Conservation (phyloP, 768 basidiomycete genomes). For the Exidia glandulosa region DNA sequence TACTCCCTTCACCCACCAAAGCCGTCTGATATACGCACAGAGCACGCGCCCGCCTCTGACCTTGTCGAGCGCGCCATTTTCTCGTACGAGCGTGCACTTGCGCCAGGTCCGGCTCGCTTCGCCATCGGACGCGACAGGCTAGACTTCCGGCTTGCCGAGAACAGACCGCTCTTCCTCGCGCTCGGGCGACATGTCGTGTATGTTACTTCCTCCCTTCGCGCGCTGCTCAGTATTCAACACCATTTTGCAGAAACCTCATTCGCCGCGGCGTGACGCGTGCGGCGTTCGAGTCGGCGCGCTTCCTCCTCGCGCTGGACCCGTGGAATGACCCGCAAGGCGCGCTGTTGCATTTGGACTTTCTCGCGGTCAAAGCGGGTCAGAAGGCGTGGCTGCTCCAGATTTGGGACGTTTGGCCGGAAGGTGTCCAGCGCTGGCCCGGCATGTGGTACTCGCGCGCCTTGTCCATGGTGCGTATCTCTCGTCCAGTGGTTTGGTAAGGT, state of each 20-base stretch:
- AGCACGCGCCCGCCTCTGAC: slow-evolving; percentile 75
- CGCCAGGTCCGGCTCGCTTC: slow-evolving; percentile 70
- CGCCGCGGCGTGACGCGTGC: slow-evolving; percentile 85
- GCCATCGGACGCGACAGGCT: slow-evolving; percentile 71
- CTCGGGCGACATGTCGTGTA: slow-evolving; percentile 75
- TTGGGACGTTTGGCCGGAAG: slow-evolving; percentile 27
- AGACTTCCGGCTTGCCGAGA: slow-evolving; percentile 85
- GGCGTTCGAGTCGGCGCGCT: slow-evolving; percentile 82
- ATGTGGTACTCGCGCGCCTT: neutral
- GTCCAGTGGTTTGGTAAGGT: slow-evolving; percentile 26
- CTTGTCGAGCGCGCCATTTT: slow-evolving; percentile 89
- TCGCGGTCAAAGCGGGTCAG: slow-evolving; percentile 76
- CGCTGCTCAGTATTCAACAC: neutral
- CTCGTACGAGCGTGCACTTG: slow-evolving; percentile 83
- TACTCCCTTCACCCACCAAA: too few species aligned
- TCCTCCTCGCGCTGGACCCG: slow-evolving; percentile 78
- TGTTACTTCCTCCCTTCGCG: slow-evolving; percentile 15
- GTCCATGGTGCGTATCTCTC: neutral
- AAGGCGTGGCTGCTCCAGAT: slow-evolving; percentile 68
- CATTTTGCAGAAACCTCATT: slow-evolving; percentile 53
- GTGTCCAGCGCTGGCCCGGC: neutral
- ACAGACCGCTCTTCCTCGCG: slow-evolving; percentile 85
- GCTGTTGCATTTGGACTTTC: slow-evolving; percentile 70
- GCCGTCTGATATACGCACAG: too few species aligned
- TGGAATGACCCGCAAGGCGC: slow-evolving; percentile 83